Evolutionary conservation across 2,329 filamentous ascomycete species (phyloP).

Genomic region (Phymatotrichopsis omnivora): DNA sequence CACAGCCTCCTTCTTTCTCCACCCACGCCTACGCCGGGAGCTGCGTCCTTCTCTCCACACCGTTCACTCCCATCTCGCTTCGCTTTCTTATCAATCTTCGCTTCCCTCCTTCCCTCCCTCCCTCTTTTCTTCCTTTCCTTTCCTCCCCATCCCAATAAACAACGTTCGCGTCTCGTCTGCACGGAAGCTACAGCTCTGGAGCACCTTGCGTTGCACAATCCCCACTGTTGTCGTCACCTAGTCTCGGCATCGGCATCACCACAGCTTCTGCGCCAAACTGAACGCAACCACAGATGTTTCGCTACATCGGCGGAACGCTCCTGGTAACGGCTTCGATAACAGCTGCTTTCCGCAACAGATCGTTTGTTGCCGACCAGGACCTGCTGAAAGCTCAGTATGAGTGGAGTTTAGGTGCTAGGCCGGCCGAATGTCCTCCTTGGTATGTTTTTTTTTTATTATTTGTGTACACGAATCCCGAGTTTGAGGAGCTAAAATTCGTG

Average conservation of each 20-base stretch:
- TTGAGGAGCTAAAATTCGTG: background rate
- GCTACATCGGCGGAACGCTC: constrained; percentile 21
- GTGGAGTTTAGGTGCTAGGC: constrained; percentile 44
- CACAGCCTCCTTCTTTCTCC: no score
- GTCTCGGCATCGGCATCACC: background rate
- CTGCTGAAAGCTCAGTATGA: constrained; percentile 21
- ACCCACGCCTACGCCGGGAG: no score
- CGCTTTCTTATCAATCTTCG: no score
- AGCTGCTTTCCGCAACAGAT: constrained; percentile 17
- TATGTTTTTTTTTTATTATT: no score
- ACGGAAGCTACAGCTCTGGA: constrained; percentile 1
- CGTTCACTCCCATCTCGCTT: no score
- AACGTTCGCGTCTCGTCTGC: background rate
- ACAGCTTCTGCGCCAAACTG: background rate
- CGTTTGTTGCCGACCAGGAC: constrained; percentile 16
- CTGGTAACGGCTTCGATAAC: constrained; percentile 16
- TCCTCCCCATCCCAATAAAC: background rate
- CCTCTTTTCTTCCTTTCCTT: background rate
- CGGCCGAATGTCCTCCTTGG: constrained; percentile 70
- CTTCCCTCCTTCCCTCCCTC: background rate
- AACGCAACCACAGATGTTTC: constrained; percentile 22
- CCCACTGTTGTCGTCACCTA: background rate
- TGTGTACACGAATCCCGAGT: constrained; percentile 25
- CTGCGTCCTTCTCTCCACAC: no score
- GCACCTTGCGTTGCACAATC: constrained; percentile 8